Base-by-base conservation (phyloP, 345 rosid species). In the Populus nigra region DNA sequence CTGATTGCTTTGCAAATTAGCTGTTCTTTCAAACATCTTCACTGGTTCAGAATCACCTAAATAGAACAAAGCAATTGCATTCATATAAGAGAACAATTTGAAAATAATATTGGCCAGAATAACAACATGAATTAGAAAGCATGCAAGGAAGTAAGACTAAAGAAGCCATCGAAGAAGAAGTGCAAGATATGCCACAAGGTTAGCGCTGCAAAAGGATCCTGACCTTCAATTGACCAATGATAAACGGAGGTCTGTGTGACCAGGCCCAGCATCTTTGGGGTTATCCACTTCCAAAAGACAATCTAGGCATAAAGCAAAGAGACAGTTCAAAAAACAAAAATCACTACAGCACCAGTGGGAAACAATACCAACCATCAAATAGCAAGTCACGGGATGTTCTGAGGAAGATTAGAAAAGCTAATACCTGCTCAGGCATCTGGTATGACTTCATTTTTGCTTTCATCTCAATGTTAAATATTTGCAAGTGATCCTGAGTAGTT, bases 211-310 rank as follows among this genome's bases (percentile, higher is more conserved):
- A 79, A 73, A 67, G 20, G 62, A 31, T 55, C 17, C 69, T 68
- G 82, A 92, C 99, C 99, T 87, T 96, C 99, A 81, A 90, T 96
- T 22, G 97, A 89, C 99, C 99, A 96, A 81, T 96, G 99, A 88
- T 92, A 96, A 31, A 92, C 97, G 1, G 99, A 81, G 67, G 87
- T 80, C 84, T 92, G 97, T 7, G 99, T 96, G 75, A 94, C 99
- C 65, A 96, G 68, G 73, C 98, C 99, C 91, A 96, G 77, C 98
- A 94, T 87, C 84, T 92, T 94, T 55, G 92, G 92, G 78, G 88
- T 84, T 74, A 96, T 92, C 99, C 99, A 96, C 80, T 96, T 96
- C 99, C 99, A 96, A 85, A 96, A 96, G 73, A 83, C 97, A 83
- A 96, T 93, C 99, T 96, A 78, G 23, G 69, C 63, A 79, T 49